Evolutionary conservation across 192 early-diverging fungal species (phyloP).

Genomic region (Radiomyces spectabilis): DNA sequence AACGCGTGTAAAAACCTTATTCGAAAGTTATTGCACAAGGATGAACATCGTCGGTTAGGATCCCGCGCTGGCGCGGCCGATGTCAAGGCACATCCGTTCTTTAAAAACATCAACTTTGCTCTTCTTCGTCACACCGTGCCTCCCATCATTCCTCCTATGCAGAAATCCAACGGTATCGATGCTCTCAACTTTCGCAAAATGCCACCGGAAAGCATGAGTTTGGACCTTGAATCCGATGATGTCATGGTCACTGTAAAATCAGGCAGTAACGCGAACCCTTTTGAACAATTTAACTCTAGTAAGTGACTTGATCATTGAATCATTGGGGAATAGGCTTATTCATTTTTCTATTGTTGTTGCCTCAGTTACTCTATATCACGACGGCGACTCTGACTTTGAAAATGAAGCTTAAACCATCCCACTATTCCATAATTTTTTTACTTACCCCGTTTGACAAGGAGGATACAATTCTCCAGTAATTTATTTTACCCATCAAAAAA

Average conservation of each 20-base stretch:
- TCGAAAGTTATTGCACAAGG: constrained; percentile 81
- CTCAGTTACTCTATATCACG: constrained; percentile 50
- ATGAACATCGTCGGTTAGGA: constrained; percentile 83
- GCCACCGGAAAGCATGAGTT: constrained; percentile 47
- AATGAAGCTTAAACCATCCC: constrained; percentile 4
- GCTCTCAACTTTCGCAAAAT: constrained; percentile 63
- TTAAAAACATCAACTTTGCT: constrained; percentile 90
- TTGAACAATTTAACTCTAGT: constrained; percentile 56
- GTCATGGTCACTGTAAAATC: constrained; percentile 13
- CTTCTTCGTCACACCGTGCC: constrained; percentile 77
- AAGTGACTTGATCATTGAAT: background rate
- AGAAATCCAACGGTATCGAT: constrained; percentile 49
- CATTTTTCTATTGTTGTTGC: constrained; percentile 1
- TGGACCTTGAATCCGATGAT: constrained; percentile 60
- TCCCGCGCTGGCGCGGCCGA: constrained; percentile 86
- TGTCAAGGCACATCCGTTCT: constrained; percentile 87
- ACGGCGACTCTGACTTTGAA: constrained; percentile 43
- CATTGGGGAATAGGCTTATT: background rate
- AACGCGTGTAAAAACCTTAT: constrained; percentile 66
- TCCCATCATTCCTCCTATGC: constrained; percentile 66
- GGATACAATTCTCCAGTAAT: too few species aligned
- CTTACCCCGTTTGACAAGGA: too few species aligned
- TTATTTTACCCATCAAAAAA: too few species aligned
- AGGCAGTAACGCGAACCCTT: constrained; percentile 36
- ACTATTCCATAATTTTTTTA: too few species aligned